Evolutionary conservation across 495 filamentous ascomycete species (phyloP).

Genomic region (Aspergillus mulundensis): DNA sequence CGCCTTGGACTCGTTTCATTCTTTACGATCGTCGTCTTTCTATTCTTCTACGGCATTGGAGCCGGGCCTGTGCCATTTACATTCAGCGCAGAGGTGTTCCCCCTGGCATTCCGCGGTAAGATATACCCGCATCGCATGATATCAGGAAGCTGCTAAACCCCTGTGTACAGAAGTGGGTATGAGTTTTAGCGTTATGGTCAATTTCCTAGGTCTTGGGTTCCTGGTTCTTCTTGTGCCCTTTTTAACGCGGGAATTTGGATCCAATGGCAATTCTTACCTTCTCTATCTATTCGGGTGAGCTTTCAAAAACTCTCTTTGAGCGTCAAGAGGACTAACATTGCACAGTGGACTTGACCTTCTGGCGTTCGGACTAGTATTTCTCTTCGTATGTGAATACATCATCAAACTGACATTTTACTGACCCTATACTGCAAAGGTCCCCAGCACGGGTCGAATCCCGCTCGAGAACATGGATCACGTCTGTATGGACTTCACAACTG

Average conservation of each 20-base stretch:
- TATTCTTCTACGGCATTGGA: slow-evolving; percentile 21
- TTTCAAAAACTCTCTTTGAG: background rate
- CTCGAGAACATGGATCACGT: too few species aligned
- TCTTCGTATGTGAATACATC: slow-evolving; percentile 40
- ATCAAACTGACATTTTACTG: slow-evolving; percentile 8
- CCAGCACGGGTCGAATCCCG: background rate
- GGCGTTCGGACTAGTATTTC: slow-evolving; percentile 60
- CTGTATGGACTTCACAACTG: too few species aligned
- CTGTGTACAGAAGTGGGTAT: slow-evolving; percentile 54
- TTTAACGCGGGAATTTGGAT: slow-evolving; percentile 9
- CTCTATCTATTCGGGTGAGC: slow-evolving; percentile 19
- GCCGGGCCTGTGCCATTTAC: slow-evolving; percentile 24
- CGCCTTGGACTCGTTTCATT: slow-evolving; percentile 11
- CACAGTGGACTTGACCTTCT: slow-evolving; percentile 51
- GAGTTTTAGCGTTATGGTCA: slow-evolving; percentile 64
- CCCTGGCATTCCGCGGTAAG: slow-evolving; percentile 58
- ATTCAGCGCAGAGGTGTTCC: slow-evolving; percentile 62
- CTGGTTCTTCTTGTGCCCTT: slow-evolving; percentile 24
- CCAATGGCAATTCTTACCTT: slow-evolving; percentile 14
- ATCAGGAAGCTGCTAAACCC: background rate
- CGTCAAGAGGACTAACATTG: background rate
- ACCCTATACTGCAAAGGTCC: background rate
- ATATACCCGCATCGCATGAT: background rate
- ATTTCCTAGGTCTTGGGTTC: slow-evolving; percentile 41
- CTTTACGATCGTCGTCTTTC: slow-evolving; percentile 18